These are phyloP conservation scores for Sclerotinia glacialis DNA, from an alignment of 2,329 filamentous ascomycete genomes.

Conservation along the genomic window DNA sequence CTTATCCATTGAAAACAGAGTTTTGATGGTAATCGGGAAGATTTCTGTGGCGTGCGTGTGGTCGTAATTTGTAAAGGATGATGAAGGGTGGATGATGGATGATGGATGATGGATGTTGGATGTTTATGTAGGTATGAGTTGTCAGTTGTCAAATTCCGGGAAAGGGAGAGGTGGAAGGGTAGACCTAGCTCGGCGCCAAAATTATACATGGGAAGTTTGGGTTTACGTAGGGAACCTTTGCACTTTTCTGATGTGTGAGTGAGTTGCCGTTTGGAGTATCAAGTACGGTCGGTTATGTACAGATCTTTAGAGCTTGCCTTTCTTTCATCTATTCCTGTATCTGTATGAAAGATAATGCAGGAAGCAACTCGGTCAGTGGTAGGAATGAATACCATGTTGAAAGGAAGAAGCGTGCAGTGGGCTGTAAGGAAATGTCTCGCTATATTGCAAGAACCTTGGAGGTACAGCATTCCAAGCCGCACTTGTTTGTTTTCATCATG, in stretches of 20 bases:
- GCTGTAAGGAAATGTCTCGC: conserved; percentile 8
- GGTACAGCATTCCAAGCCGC: not conserved
- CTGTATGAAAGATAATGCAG: not conserved
- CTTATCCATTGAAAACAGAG: not conserved
- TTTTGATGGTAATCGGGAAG: not conserved
- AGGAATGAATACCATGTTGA: conserved; percentile 14
- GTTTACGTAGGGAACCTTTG: not conserved
- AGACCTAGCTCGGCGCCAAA: conserved; percentile 12
- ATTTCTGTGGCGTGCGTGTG: not conserved
- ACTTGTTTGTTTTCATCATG: not conserved
- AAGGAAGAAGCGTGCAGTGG: conserved; percentile 5
- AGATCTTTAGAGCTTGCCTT: not conserved
- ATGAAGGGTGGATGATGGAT: not conserved
- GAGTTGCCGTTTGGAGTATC: not conserved
- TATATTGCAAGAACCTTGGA: not conserved
- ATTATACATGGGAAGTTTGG: too few relatives aligned
- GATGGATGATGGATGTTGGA: conserved; percentile 2
- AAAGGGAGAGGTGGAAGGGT: not conserved
- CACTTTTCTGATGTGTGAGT: not conserved
- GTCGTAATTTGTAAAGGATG: not conserved
- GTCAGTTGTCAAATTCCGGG: conserved; percentile 8
- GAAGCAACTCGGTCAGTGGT: conserved; percentile 1
- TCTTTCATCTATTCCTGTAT: not conserved
- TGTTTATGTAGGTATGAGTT: conserved; percentile 15
- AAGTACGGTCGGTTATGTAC: not conserved